Conservation (phyloP, 2,329 filamentous ascomycete genomes). For the Aspergillus luchuensis region DNA sequence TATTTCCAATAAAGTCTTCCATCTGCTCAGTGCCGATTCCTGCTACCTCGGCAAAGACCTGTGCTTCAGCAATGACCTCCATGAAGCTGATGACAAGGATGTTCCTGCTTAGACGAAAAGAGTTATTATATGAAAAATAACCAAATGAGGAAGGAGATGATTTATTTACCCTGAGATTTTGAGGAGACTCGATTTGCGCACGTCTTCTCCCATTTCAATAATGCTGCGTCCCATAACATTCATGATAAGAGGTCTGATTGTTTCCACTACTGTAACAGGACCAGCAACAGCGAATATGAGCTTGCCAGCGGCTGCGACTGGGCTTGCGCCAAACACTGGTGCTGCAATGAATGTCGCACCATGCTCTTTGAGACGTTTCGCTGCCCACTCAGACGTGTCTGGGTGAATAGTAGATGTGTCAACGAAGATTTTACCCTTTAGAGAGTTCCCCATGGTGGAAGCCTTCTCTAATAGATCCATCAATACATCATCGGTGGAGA, state of each 20-base stretch:
- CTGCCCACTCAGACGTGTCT: constrained; percentile 38
- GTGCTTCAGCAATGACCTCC: constrained; percentile 53
- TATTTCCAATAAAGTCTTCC: constrained; percentile 40
- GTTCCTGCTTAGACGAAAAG: constrained; percentile 38
- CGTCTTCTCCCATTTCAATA: constrained; percentile 48
- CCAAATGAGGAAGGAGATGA: no score
- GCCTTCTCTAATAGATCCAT: constrained; percentile 30
- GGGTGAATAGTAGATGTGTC: constrained; percentile 58
- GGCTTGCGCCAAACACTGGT: constrained; percentile 56
- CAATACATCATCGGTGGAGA: constrained; percentile 7
- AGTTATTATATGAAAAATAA: no score
- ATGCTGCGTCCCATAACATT: constrained; percentile 39
- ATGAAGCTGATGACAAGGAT: constrained; percentile 54
- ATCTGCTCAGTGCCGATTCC: constrained; percentile 45
- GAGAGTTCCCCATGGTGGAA: constrained; percentile 31
- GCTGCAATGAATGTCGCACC: constrained; percentile 46
- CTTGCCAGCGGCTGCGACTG: constrained; percentile 50
- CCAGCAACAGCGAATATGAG: constrained; percentile 54
- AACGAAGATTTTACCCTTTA: constrained; percentile 47
- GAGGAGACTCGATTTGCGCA: constrained; percentile 49
- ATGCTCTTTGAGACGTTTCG: constrained; percentile 29
- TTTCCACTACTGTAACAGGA: constrained; percentile 36
- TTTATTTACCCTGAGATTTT: constrained; percentile 47
- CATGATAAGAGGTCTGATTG: constrained; percentile 42
- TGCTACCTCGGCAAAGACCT: constrained; percentile 52